Evolutionary conservation across 2,329 filamentous ascomycete genomes (phyloP).

Genomic region (Epichloe scottii): DNA sequence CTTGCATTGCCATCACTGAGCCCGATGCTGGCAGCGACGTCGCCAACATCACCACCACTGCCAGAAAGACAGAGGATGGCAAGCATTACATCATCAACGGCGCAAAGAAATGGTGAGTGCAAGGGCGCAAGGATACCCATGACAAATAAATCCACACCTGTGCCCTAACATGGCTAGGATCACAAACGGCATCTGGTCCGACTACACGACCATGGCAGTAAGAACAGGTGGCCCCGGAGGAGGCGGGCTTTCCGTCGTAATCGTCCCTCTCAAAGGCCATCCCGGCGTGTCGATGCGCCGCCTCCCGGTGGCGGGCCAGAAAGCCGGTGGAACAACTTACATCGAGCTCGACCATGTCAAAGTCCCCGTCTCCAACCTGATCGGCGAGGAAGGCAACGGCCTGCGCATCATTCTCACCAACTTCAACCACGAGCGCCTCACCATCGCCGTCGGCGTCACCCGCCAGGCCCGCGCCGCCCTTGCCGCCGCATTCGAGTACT

Average conservation of each 20-base stretch:
- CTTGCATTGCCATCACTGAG: constrained; percentile 54
- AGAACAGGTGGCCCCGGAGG: constrained; percentile 43
- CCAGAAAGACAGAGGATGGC: constrained; percentile 30
- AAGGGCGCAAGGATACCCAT: neutral
- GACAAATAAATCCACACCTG: too few species aligned
- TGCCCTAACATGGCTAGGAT: constrained; percentile 24
- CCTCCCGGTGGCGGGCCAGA: constrained; percentile 53
- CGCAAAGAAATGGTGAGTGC: constrained; percentile 46
- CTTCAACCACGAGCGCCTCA: constrained; percentile 48
- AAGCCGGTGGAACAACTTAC: constrained; percentile 47
- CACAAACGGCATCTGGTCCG: constrained; percentile 46
- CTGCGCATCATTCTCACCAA: constrained; percentile 44
- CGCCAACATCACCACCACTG: constrained; percentile 49
- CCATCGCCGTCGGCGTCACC: constrained; percentile 43
- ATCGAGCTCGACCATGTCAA: constrained; percentile 42
- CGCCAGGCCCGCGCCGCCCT: constrained; percentile 43
- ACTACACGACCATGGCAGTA: constrained; percentile 50
- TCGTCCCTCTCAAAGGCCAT: constrained; percentile 43
- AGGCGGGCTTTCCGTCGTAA: constrained; percentile 41
- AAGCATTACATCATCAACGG: constrained; percentile 49
- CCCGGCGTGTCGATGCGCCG: constrained; percentile 36
- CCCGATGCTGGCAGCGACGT: constrained; percentile 51
- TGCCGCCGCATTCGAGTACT: constrained; percentile 38
- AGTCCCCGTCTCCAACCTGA: constrained; percentile 28
- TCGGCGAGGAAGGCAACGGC: constrained; percentile 41